Conservation (phyloP, 202 grass and related monocot genomes). For the Setaria viridis region DNA sequence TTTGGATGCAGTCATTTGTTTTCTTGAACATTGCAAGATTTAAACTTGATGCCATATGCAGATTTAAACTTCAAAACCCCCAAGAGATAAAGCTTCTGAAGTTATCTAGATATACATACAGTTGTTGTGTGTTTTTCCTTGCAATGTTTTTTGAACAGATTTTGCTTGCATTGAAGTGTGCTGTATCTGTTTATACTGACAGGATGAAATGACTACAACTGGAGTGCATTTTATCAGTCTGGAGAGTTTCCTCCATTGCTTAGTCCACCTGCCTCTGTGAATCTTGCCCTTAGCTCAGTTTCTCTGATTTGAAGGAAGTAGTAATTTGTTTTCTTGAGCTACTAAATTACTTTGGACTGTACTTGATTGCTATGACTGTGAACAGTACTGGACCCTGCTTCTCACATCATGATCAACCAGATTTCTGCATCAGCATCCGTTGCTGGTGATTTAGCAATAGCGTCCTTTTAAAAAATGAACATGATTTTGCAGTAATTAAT, state of each 20-base stretch:
- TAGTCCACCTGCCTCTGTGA: neutral
- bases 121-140: neutral
- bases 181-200: neutral
- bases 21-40: neutral
- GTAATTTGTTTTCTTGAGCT: no score
- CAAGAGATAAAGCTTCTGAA: neutral
- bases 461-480: neutral
- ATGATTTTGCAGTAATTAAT: neutral
- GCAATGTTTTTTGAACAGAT: neutral
- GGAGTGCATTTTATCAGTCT: neutral
- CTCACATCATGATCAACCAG: neutral
- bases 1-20: conserved; percentile 44
- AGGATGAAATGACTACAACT: neutral
- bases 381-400: neutral
- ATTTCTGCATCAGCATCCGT: neutral
- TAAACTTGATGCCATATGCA: neutral
- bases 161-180: neutral
- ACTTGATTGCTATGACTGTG: neutral
- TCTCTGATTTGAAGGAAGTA: conserved; percentile 28
- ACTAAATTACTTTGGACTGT: conserved; percentile 5
- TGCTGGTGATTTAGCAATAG: neutral
- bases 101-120: neutral
- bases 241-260: neutral
- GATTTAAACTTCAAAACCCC: neutral
- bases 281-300: neutral